Evolutionary conservation across 345 rosid genomes (phyloP).

Genomic region (Durio zibethinus): DNA sequence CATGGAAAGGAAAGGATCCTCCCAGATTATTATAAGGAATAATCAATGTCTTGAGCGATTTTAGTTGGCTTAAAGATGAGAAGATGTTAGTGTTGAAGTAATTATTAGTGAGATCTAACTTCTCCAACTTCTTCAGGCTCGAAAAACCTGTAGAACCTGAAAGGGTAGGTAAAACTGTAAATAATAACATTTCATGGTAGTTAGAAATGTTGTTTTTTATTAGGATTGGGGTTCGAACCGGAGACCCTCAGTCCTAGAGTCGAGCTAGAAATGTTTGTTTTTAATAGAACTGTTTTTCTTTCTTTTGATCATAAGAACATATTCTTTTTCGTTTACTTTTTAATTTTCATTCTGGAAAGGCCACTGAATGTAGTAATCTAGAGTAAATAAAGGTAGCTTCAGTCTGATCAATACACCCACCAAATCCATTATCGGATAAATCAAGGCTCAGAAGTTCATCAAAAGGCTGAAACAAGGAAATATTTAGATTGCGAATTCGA

Average conservation of each 20-base stretch:
- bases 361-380: neutral
- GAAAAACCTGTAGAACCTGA: neutral
- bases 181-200: too few relatives aligned
- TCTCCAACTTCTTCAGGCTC: neutral
- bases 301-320: too few relatives aligned
- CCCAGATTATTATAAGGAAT: too few relatives aligned
- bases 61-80: neutral
- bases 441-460: conserved; percentile 6
- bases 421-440: neutral
- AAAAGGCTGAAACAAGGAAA: conserved; percentile 16
- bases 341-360: too few relatives aligned
- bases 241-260: too few relatives aligned
- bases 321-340: too few relatives aligned
- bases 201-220: too few relatives aligned
- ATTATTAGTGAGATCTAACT: neutral
- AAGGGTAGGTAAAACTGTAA: too few relatives aligned
- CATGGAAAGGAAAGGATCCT: neutral
- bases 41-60: neutral
- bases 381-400: neutral
- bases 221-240: too few relatives aligned
- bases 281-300: too few relatives aligned
- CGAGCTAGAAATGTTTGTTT: too few relatives aligned
- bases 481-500: neutral
- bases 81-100: neutral
- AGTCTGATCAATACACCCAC: neutral